Base-by-base conservation (phyloP, 2,329 filamentous ascomycete genomes). In the Talaromyces sp. region DNA sequence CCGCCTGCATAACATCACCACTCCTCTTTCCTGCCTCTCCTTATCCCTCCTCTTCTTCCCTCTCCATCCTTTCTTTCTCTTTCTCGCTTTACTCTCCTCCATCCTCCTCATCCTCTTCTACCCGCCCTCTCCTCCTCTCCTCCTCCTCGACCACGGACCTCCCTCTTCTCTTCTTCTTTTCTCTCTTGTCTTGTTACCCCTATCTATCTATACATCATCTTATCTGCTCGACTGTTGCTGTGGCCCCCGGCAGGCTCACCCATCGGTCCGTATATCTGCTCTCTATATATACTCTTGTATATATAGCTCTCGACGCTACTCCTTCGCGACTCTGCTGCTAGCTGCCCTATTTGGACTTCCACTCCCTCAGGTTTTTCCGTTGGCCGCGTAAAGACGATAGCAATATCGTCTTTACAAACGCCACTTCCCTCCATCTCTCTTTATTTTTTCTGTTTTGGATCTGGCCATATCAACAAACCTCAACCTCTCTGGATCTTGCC, bases 351-450 rank as follows among this genome's bases (percentile, higher is more conserved):
- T 13, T 38, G 41, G 49, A 32, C 51, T 55, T 26, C 32, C 41
- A 54, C 53, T 59, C 58, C 24, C 49, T 52, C 53, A 35, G 31
- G 35, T 43, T 26, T 55, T 41, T 9, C 53, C 53, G 29, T 26
- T n/a, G 31, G 53, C 57, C 19, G 19, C 46, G 53, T 59, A 62
- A 62, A 62, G 60, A 62, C 60, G 60, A 59, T 61, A 61, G 59
- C 55, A 46, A 58, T 61, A 61, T 61, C 59, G 59, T 61, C 59
- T 61, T 61, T 62, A 59, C 56, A 46, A 54, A 59, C 50, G 46
- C 58, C 55, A 35, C 53, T 53, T 46, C 24, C 50, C 51, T n/a
- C 56, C 32, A 46, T 51, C 53, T 59, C 53, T 51, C 41, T 60
- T 38, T 38, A n/a, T 60, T 51, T 29, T 60, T 49, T 19, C 46